phyloP scores from a whole-genome alignment of 2,329 filamentous ascomycete species.

The Xylaria hypoxylon region DNA sequence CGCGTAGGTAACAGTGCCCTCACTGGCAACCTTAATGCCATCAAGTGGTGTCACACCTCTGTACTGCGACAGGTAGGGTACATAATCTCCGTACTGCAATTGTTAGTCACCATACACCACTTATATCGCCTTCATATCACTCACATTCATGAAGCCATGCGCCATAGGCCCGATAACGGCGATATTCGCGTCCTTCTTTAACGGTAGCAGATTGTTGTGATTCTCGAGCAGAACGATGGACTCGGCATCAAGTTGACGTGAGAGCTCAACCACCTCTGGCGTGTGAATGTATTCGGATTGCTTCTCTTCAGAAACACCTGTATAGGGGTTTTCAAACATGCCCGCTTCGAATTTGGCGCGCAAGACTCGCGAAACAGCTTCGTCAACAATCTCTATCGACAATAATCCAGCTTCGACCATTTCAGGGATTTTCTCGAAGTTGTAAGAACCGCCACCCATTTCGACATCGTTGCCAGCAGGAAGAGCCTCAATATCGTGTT shows the following conservation, averaged over 20 bases:
- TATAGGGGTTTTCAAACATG: conserved; percentile 77
- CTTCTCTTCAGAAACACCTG: conserved; percentile 66
- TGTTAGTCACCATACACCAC: conserved; percentile 14
- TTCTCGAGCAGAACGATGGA: conserved; percentile 72
- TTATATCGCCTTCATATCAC: conserved; percentile 42
- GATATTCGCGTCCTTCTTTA: conserved; percentile 73
- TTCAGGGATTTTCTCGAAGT: conserved; percentile 73
- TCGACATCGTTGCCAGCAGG: conserved; percentile 78
- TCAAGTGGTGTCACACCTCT: conserved; percentile 76
- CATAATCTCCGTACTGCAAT: conserved; percentile 76
- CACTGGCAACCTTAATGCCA: conserved; percentile 71
- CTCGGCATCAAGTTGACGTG: conserved; percentile 72
- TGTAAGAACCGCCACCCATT: conserved; percentile 82
- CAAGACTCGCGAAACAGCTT: conserved; percentile 73
- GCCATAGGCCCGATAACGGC: conserved; percentile 83
- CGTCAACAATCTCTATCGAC: conserved; percentile 69
- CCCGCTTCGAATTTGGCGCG: conserved; percentile 76
- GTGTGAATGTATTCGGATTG: conserved; percentile 72
- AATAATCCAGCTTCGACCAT: conserved; percentile 72
- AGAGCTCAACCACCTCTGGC: conserved; percentile 66
- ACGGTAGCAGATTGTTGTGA: conserved; percentile 63
- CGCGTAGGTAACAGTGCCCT: conserved; percentile 72
- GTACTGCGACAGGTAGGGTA: conserved; percentile 72
- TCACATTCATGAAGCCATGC: conserved; percentile 75
- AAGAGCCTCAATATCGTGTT: conserved; percentile 58